phyloP scores from a whole-genome alignment of 441 rosid genomes.

The Syzygium syzygioides region DNA sequence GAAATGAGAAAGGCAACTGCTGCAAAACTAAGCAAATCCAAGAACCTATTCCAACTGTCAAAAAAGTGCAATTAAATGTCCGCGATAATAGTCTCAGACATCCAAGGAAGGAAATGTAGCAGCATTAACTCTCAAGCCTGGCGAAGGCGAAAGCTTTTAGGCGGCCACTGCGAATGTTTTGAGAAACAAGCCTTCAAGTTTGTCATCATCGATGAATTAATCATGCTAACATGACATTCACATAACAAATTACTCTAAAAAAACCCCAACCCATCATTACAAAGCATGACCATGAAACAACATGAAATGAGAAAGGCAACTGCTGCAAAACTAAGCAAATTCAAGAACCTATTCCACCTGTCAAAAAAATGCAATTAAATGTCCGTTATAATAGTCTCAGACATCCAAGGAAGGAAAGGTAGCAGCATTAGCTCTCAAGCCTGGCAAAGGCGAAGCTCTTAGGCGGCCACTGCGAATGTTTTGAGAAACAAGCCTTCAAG shows the following conservation, averaged over 20 bases:
- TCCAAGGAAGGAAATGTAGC: constrained; percentile 67
- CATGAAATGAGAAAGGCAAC: not conserved
- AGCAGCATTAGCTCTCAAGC: not conserved
- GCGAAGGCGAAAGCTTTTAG: constrained; percentile 74
- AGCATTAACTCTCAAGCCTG: constrained; percentile 73
- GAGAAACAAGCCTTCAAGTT: constrained; percentile 45
- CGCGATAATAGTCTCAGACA: constrained; percentile 37
- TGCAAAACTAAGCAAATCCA: too few relatives aligned
- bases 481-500: constrained; percentile 1
- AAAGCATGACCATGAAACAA: not conserved
- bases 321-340: not conserved
- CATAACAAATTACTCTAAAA: not conserved
- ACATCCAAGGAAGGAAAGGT: not conserved
- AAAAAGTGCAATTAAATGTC: too few relatives aligned
- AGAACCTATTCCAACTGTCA: too few relatives aligned
- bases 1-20: not conserved
- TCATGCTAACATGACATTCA: not conserved
- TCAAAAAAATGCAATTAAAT: not conserved
- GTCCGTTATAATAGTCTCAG: not conserved
- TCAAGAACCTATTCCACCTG: not conserved
- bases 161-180: constrained; percentile 85
- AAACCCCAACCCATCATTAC: not conserved
- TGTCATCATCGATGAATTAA: not conserved
- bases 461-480: not conserved
- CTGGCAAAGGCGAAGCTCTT: not conserved